Conservation (phyloP, 78 protist genomes). For the Bigelowiella natans region DNA sequence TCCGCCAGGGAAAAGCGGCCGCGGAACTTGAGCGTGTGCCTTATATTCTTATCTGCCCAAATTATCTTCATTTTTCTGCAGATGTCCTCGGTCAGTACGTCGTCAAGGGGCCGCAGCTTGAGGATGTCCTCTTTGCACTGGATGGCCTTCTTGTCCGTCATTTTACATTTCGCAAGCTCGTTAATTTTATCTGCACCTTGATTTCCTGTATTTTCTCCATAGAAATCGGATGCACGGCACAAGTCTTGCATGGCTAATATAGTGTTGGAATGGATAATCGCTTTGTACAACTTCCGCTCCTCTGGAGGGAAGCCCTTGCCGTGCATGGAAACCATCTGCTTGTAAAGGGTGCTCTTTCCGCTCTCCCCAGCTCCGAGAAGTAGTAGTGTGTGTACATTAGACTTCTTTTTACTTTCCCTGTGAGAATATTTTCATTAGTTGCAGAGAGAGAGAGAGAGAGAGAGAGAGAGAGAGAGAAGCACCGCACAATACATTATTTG, state of each 20-base stretch:
- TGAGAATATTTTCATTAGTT: no score
- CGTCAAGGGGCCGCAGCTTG: neutral
- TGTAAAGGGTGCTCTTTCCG: slow-evolving; percentile 84
- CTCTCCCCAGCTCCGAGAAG: slow-evolving; percentile 68
- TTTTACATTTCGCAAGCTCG: slow-evolving; percentile 44
- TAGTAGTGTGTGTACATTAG: neutral
- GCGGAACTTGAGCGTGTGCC: neutral
- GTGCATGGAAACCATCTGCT: slow-evolving; percentile 77
- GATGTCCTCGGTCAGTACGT: neutral
- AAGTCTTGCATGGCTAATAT: slow-evolving; percentile 47
- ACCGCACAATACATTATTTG: no score
- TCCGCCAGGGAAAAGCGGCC: neutral
- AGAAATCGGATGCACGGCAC: neutral
- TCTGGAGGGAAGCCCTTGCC: slow-evolving; percentile 58
- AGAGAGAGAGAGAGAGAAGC: no score
- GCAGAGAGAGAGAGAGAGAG: no score
- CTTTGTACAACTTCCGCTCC: slow-evolving; percentile 44
- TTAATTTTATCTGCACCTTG: neutral
- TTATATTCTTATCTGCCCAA: neutral
- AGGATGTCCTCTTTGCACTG: neutral
- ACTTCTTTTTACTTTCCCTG: neutral
- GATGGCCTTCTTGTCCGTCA: neutral
- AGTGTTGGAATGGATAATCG: slow-evolving; percentile 50
- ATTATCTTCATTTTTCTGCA: neutral
- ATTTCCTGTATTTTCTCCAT: neutral